A percentile compares a stretch with the other conserved stretches of the same genome.
Conservation (phyloP, 305 asterid species). For the Fraxinus baroniana region DNA sequence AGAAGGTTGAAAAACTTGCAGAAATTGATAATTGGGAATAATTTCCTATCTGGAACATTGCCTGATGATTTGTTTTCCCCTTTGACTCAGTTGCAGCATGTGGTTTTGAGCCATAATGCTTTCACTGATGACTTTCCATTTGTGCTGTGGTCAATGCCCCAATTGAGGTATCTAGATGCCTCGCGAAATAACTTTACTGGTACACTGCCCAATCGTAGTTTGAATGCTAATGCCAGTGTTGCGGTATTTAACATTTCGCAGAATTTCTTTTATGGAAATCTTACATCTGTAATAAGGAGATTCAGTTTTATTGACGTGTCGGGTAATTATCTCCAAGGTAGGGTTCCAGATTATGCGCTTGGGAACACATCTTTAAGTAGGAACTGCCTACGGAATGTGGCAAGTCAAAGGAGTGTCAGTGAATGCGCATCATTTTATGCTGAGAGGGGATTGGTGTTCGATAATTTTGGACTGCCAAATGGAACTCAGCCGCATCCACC, state of each 20-base stretch:
- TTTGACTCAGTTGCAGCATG: constrained; percentile 41
- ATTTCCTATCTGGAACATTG: constrained; percentile 30
- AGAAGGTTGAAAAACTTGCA: constrained; percentile 42
- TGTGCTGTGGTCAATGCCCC: constrained; percentile 43
- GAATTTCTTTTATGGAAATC: constrained; percentile 65
- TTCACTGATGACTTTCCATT: constrained; percentile 36
- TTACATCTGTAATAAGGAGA: constrained; percentile 48
- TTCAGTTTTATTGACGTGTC: constrained; percentile 60
- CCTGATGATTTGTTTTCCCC: constrained; percentile 29
- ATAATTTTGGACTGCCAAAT: constrained; percentile 66
- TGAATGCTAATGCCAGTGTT: constrained; percentile 33
- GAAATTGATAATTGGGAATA: constrained; percentile 30
- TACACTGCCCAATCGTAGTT: constrained; percentile 45
- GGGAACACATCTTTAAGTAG: constrained; percentile 33
- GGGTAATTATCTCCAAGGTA: constrained; percentile 73
- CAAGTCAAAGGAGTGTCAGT: constrained; percentile 52
- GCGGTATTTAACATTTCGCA: constrained; percentile 56
- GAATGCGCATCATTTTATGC: constrained; percentile 71
- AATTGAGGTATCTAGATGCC: constrained; percentile 39
- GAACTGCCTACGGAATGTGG: constrained; percentile 64
- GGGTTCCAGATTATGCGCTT: constrained; percentile 53
- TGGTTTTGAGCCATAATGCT: constrained; percentile 45
- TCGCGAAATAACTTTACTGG: constrained; percentile 50
- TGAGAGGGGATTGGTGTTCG: constrained; percentile 62
- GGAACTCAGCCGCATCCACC: constrained; percentile 38